Conservation (phyloP, 345 rosid species). For the Linum tenue region DNA sequence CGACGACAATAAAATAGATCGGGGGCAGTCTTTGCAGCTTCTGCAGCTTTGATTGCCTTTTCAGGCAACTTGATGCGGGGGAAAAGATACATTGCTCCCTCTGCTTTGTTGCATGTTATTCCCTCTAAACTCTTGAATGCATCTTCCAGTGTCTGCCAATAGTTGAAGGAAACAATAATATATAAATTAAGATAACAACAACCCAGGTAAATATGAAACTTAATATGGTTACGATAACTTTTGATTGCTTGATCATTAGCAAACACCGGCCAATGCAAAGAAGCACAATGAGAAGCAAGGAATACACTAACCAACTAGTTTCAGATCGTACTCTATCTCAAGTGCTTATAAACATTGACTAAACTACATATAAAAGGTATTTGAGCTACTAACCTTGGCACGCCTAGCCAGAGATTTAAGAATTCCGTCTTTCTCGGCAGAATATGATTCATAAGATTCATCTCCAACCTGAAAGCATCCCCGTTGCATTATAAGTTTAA, state of each 20-base stretch:
- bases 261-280: too few relatives aligned
- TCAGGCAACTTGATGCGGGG: constrained; percentile 59
- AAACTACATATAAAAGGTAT: too few relatives aligned
- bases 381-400: constrained; percentile 55
- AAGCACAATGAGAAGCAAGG: too few relatives aligned
- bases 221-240: too few relatives aligned
- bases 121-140: constrained; percentile 84
- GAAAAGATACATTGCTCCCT: constrained; percentile 98
- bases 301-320: too few relatives aligned
- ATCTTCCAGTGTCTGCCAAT: constrained; percentile 60
- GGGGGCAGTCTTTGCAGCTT: constrained; percentile 60
- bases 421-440: constrained; percentile 73
- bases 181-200: neutral
- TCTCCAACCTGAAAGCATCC: constrained; percentile 69
- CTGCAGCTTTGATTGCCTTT: constrained; percentile 85
- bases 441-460: constrained; percentile 57
- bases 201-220: too few relatives aligned
- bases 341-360: too few relatives aligned
- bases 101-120: constrained; percentile 84
- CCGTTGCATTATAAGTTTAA: constrained; percentile 4
- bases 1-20: constrained; percentile 76
- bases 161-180: neutral
- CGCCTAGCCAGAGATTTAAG: constrained; percentile 83
- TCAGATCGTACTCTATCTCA: too few relatives aligned
- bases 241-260: too few relatives aligned